phyloP scores from a whole-genome alignment of 805 yeast species.

The Saccharomyces paradoxus region DNA sequence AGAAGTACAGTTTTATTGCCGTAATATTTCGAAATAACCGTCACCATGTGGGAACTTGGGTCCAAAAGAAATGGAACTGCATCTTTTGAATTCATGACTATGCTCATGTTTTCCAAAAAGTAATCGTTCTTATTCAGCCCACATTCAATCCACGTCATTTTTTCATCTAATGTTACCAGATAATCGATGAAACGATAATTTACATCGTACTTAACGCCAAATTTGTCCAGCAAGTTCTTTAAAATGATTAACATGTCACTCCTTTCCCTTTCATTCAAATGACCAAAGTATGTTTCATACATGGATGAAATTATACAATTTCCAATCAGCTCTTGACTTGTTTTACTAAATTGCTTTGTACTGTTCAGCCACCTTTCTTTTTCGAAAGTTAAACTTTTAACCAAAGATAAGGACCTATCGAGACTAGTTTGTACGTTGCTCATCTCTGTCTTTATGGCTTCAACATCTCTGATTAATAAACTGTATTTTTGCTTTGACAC shows the following conservation, averaged over 20 bases:
- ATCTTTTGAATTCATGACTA: conserved; percentile 34
- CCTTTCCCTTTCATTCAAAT: conserved; percentile 43
- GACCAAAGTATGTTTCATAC: conserved; percentile 53
- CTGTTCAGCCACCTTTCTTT: conserved; percentile 65
- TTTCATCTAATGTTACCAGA: conserved; percentile 35
- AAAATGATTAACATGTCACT: conserved; percentile 29
- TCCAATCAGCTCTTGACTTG: conserved; percentile 48
- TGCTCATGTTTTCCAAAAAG: conserved; percentile 53
- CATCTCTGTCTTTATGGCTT: conserved; percentile 67
- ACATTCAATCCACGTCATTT: conserved; percentile 42
- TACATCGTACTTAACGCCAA: conserved; percentile 35
- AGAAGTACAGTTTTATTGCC: conserved; percentile 41
- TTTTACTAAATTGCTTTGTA: conserved; percentile 41
- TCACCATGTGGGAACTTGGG: conserved; percentile 47
- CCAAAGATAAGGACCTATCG: conserved; percentile 49
- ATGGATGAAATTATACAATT: conserved; percentile 59
- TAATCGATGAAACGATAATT: conserved; percentile 31
- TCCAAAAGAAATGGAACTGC: conserved; percentile 60
- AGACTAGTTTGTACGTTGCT: conserved; percentile 50
- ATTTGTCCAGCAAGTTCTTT: conserved; percentile 30
- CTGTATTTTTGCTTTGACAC: conserved; percentile 62
- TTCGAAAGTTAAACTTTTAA: conserved; percentile 60
- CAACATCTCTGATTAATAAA: conserved; percentile 67
- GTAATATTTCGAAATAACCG: conserved; percentile 32
- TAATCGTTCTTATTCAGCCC: conserved; percentile 55